Conservation (phyloP, 768 basidiomycete species). For the Rhodotorula sphaerocarpa region DNA sequence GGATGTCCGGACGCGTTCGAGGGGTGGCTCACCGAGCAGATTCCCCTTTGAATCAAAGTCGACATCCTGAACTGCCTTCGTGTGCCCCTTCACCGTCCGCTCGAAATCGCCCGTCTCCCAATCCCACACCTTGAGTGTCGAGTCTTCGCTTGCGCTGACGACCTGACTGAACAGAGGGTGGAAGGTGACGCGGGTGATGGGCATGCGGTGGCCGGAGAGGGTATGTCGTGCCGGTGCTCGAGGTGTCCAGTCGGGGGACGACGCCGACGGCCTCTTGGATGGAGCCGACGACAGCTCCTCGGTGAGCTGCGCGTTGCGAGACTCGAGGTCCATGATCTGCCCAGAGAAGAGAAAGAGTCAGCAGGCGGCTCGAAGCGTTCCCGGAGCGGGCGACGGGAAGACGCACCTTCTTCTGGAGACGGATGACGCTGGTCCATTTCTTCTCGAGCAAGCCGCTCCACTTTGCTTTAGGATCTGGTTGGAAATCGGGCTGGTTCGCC, state of each 20-base stretch:
- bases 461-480: constrained; percentile 77
- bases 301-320: constrained; percentile 62
- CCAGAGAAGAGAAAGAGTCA: too few species aligned
- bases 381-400: neutral
- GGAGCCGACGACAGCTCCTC: constrained; percentile 60
- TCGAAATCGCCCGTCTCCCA: constrained; percentile 95
- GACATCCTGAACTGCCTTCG: constrained; percentile 75
- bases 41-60: constrained; percentile 82
- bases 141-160: constrained; percentile 78
- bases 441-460: constrained; percentile 82
- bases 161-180: constrained; percentile 76
- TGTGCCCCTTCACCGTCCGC: constrained; percentile 82
- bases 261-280: constrained; percentile 47
- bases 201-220: constrained; percentile 67
- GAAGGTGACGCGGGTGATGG: constrained; percentile 70
- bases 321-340: constrained; percentile 95
- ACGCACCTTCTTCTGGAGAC: constrained; percentile 83
- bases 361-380: neutral
- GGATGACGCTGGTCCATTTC: constrained; percentile 96
- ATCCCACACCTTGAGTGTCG: constrained; percentile 88
- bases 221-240: constrained; percentile 70
- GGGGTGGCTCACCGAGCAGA: constrained; percentile 57
- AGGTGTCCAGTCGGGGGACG: constrained; percentile 69
- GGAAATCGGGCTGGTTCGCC: constrained; percentile 50
- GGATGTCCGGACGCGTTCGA: neutral